These are phyloP conservation scores for Saccharomyces hybrid DNA, from an alignment of 1,139 yeast species.

Conservation along the genomic window DNA sequence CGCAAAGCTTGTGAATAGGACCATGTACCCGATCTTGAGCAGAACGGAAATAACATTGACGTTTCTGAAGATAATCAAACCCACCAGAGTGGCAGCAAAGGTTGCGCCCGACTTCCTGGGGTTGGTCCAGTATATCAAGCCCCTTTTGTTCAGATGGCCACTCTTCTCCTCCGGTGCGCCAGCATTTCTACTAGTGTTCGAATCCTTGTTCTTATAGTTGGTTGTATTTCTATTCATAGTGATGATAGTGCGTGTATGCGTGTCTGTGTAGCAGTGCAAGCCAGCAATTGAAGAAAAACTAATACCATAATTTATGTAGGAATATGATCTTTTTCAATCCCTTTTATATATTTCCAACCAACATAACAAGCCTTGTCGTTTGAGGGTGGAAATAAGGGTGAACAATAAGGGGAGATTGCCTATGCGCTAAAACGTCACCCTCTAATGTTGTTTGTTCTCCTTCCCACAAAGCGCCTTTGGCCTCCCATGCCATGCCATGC, in stretches of 20 bases:
- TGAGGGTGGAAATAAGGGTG: constrained; percentile 1
- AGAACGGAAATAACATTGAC: constrained; percentile 60
- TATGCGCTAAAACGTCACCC: background rate
- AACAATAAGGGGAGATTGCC: background rate
- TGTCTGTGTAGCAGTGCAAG: background rate
- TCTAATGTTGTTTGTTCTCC: background rate
- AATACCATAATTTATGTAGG: background rate
- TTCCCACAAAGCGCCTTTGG: background rate
- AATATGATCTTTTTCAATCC: background rate
- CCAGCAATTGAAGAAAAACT: background rate
- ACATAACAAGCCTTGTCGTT: background rate
- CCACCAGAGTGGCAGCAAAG: constrained; percentile 41
- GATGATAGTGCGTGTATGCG: background rate
- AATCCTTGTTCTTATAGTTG: background rate
- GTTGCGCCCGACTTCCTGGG: constrained; percentile 69
- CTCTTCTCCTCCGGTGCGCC: background rate
- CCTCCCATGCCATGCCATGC: background rate
- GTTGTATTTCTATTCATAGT: background rate
- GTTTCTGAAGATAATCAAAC: constrained; percentile 46
- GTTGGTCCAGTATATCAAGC: constrained; percentile 70
- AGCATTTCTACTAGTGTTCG: background rate
- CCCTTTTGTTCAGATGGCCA: background rate
- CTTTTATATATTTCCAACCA: background rate
- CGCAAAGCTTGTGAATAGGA: constrained; percentile 45
- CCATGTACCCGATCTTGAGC: constrained; percentile 38